These are phyloP conservation scores for Xylariaceae sp. DNA, from an alignment of 2,329 filamentous ascomycete genomes.

Conservation along the genomic window DNA sequence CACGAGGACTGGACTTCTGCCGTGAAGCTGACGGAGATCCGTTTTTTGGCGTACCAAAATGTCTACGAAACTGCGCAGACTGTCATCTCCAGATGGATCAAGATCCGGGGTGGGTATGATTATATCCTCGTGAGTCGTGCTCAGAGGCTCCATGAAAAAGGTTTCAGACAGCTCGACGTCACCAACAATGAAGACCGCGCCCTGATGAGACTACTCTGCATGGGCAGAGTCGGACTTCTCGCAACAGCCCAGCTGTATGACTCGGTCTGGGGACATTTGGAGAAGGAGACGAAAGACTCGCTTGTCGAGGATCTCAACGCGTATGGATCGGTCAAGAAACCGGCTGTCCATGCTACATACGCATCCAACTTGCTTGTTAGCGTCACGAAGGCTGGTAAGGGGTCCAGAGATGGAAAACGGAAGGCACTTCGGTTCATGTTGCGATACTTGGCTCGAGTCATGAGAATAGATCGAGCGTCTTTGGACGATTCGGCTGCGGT, in stretches of 20 bases:
- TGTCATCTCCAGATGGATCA: constrained; percentile 26
- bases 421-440: constrained; percentile 27
- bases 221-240: constrained; percentile 32
- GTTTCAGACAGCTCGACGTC: constrained; percentile 29
- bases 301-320: constrained; percentile 33
- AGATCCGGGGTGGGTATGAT: constrained; percentile 32
- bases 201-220: constrained; percentile 34
- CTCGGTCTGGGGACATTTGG: constrained; percentile 26
- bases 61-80: constrained; percentile 29
- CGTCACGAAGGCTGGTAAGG: constrained; percentile 25
- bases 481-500: constrained; percentile 1
- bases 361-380: constrained; percentile 34
- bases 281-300: constrained; percentile 15
- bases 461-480: neutral
- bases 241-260: constrained; percentile 30
- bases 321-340: constrained; percentile 32
- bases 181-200: constrained; percentile 29
- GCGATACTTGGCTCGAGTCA: constrained; percentile 29
- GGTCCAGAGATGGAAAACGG: constrained; percentile 18
- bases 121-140: constrained; percentile 30
- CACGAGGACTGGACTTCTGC: constrained; percentile 33
- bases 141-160: constrained; percentile 25
- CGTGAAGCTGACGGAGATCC: constrained; percentile 31
- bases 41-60: constrained; percentile 31
- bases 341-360: constrained; percentile 36